Evolutionary conservation across 2,329 filamentous ascomycete species (phyloP), one percentile per base, ranked within the genome.

Genomic region (Xylaria sp.): DNA sequence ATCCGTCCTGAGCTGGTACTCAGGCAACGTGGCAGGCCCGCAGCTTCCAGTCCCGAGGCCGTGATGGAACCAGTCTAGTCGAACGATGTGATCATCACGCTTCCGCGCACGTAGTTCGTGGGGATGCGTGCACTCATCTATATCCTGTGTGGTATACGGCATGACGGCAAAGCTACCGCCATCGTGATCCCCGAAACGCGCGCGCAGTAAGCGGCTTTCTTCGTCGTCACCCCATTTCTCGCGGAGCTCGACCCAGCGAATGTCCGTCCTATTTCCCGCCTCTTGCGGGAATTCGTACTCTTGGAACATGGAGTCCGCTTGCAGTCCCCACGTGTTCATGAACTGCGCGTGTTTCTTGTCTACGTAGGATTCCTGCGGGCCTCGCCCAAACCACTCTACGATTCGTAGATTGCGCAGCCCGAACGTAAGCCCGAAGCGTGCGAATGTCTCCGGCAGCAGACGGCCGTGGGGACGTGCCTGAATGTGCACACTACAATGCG

Each of bases 221-320:
- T 70, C 74, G 5, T 73, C 74, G 22, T 71, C 76, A 22, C 73
- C 73, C 68, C 74, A 77, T 6, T 74, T 74, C 22, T 76, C 71
- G 5, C 75, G 72, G 61, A 87, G 80, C 75, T 83, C 81, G 3
- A 91, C 82, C 85, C 87, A 90, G 1, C 86, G 81, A 1, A 86
- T 85, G 71, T 91, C 89, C 0, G 86, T 89, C 20, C 87, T 81
- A 75, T 92, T 92, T 0, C 88, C 87, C 36, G 82, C 83, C 66
- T 92, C 90, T 75, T 92, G 90, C 0, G 90, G 90, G 62, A 87
- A 89, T 69, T 92, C 90, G 73, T 91, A 92, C 49, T 86, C 82
- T 1, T 85, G 81, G 75, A 84, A 87, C 0, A 92, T 79, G 0
- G 83, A 80, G 53, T 86, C 83, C 1, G 88, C 78, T 0, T 71